A percentile compares a stretch with the other conserved stretches of the same genome.
Evolutionary conservation across 2,329 filamentous ascomycete genomes (phyloP).

Genomic region (Zasmidium citrigriseum): DNA sequence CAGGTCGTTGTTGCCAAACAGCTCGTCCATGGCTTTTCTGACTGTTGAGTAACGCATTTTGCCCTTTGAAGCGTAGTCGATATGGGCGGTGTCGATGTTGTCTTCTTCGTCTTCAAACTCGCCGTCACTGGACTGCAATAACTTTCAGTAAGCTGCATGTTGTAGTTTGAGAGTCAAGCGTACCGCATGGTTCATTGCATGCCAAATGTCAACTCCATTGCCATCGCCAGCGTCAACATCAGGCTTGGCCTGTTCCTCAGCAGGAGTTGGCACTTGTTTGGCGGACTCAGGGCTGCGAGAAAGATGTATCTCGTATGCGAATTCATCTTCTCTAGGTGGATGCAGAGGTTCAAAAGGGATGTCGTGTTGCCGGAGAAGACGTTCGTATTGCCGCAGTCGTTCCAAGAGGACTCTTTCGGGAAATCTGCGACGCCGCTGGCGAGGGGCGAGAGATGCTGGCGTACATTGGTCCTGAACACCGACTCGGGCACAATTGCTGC

Average conservation of each 20-base stretch:
- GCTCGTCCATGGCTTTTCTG: background rate
- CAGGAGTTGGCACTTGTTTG: background rate
- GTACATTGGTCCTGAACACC: slow-evolving; percentile 1
- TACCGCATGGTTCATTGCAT: background rate
- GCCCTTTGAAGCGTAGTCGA: background rate
- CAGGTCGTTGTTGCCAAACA: slow-evolving; percentile 39
- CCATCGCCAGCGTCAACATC: background rate
- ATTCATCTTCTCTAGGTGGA: slow-evolving; percentile 18
- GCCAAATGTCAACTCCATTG: background rate
- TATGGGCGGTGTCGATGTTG: background rate
- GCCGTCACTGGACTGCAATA: slow-evolving; percentile 12
- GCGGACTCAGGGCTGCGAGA: background rate
- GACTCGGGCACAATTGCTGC: slow-evolving; percentile 59
- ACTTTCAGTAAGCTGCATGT: background rate
- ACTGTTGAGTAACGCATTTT: background rate
- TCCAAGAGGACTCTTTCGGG: slow-evolving; percentile 71
- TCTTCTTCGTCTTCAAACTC: slow-evolving; percentile 10
- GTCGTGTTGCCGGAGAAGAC: slow-evolving; percentile 64
- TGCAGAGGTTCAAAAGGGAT: slow-evolving; percentile 70
- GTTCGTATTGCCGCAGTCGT: slow-evolving; percentile 69
- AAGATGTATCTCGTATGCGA: background rate
- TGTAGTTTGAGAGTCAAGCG: background rate
- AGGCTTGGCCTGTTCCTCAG: background rate
- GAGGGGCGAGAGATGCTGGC: slow-evolving; percentile 52
- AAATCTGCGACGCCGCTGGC: slow-evolving; percentile 55